These are phyloP conservation scores for Mortierella sp. DNA, from an alignment of 371 early-diverging fungal genomes.

Conservation along the genomic window DNA sequence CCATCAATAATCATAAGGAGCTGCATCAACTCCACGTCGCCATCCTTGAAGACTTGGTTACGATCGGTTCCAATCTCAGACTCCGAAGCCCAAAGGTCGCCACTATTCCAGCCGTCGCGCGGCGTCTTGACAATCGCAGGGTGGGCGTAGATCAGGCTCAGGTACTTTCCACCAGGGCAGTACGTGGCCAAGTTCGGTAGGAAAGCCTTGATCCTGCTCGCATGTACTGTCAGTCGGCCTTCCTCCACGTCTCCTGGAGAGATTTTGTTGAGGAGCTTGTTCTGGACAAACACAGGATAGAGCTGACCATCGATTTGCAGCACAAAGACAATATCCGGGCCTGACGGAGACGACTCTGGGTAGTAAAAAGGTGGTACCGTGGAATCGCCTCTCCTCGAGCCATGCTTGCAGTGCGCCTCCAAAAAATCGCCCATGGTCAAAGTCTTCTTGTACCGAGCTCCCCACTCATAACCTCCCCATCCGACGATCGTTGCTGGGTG, in stretches of 20 bases:
- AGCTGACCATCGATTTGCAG: conserved; percentile 36
- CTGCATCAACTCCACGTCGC: no score
- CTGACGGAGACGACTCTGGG: conserved; percentile 31
- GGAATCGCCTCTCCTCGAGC: conserved; percentile 29
- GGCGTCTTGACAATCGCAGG: conserved; percentile 25
- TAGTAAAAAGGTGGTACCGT: conserved; percentile 43
- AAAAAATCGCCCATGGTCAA: conserved; percentile 38
- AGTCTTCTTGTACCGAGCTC: conserved; percentile 16
- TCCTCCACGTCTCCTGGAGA: conserved; percentile 42
- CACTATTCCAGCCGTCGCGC: conserved; percentile 19
- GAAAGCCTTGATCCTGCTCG: conserved; percentile 34
- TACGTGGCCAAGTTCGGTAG: conserved; percentile 38
- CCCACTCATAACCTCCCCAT: conserved; percentile 46
- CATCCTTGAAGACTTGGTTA: no score
- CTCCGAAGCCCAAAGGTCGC: conserved; percentile 10
- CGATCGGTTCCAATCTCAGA: neutral
- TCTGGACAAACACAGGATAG: conserved; percentile 50
- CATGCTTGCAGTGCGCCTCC: conserved; percentile 39
- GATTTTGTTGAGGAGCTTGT: conserved; percentile 27
- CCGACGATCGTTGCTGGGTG: conserved; percentile 43
- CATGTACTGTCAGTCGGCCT: conserved; percentile 43
- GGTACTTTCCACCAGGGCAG: conserved; percentile 49
- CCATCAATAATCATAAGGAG: no score
- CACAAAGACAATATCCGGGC: conserved; percentile 46
- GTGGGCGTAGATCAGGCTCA: conserved; percentile 43